Conservation (phyloP, 1,284 basidiomycete genomes). For the Hemileccinum hortonii region DNA sequence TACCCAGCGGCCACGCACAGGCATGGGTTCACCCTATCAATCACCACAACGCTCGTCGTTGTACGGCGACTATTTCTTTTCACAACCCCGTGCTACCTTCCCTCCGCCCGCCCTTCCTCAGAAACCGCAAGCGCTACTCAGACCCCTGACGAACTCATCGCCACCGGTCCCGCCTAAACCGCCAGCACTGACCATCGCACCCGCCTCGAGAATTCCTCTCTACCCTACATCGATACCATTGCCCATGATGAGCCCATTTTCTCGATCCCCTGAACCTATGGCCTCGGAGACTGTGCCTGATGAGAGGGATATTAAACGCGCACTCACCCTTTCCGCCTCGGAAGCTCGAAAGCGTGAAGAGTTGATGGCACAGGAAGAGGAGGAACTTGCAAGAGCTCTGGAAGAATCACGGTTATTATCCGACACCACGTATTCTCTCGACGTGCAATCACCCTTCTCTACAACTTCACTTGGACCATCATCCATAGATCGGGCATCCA, state of each 20-base stretch:
- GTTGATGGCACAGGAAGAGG: slow-evolving; percentile 50
- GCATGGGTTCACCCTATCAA: slow-evolving; percentile 3
- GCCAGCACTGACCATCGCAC: slow-evolving; percentile 12
- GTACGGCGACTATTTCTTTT: slow-evolving; percentile 33
- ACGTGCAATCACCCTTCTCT: slow-evolving; percentile 13
- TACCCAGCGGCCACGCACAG: slow-evolving; percentile 14
- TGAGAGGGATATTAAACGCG: slow-evolving; percentile 37
- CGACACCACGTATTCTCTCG: slow-evolving; percentile 15
- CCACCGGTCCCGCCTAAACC: slow-evolving; percentile 37
- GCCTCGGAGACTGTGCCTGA: slow-evolving; percentile 12
- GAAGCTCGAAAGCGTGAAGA: slow-evolving; percentile 42
- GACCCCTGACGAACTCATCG: slow-evolving; percentile 18
- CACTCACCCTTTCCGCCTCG: slow-evolving; percentile 54
- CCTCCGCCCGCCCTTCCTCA: slow-evolving; percentile 34
- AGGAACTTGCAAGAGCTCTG: slow-evolving; percentile 62
- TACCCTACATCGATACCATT: slow-evolving; percentile 35
- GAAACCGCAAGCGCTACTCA: slow-evolving; percentile 29
- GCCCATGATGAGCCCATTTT: slow-evolving; percentile 15
- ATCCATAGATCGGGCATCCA: slow-evolving; percentile 18
- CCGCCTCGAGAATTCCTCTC: slow-evolving; percentile 28
- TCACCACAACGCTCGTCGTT: slow-evolving; percentile 21
- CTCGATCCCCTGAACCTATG: slow-evolving; percentile 12
- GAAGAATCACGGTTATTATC: slow-evolving; percentile 52
- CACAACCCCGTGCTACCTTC: slow-evolving; percentile 15
- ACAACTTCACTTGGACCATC: slow-evolving; percentile 6